phyloP scores from a whole-genome alignment of 192 early-diverging fungal genomes.

The Neocallimastix lanati region DNA sequence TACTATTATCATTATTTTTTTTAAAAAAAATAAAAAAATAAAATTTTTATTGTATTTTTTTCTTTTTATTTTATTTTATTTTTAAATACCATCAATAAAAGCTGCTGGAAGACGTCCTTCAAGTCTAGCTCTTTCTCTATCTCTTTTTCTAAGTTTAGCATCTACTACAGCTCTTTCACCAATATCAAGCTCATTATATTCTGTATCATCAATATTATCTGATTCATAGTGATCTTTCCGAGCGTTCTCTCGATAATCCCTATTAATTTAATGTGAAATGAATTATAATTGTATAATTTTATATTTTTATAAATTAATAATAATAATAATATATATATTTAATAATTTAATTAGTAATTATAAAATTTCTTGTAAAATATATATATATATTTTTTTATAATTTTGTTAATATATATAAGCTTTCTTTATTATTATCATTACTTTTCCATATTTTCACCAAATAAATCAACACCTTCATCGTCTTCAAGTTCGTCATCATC shows the following conservation, averaged over 20 bases:
- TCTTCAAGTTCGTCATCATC: slow-evolving; percentile 25
- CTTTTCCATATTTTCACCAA: slow-evolving; percentile 67
- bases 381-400: no score
- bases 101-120: slow-evolving; percentile 74
- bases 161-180: slow-evolving; percentile 54
- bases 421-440: no score
- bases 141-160: slow-evolving; percentile 57
- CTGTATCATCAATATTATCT: slow-evolving; percentile 67
- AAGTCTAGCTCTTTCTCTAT: slow-evolving; percentile 41
- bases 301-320: no score
- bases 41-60: no score
- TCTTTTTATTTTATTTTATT: no score
- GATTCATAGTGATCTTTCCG: slow-evolving; percentile 59
- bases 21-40: no score
- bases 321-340: no score
- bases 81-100: slow-evolving; percentile 24
- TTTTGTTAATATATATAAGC: no score
- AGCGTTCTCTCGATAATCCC: slow-evolving; percentile 60
- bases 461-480: slow-evolving; percentile 80
- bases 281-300: not conserved
- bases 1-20: no score
- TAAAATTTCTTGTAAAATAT: no score
- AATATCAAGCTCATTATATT: slow-evolving; percentile 53
- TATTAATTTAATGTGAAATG: slow-evolving; percentile 14
- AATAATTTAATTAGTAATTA: no score